Evolutionary conservation across 805 yeast genomes (phyloP).

Genomic region (Isabelozyma pseudorhagii): DNA sequence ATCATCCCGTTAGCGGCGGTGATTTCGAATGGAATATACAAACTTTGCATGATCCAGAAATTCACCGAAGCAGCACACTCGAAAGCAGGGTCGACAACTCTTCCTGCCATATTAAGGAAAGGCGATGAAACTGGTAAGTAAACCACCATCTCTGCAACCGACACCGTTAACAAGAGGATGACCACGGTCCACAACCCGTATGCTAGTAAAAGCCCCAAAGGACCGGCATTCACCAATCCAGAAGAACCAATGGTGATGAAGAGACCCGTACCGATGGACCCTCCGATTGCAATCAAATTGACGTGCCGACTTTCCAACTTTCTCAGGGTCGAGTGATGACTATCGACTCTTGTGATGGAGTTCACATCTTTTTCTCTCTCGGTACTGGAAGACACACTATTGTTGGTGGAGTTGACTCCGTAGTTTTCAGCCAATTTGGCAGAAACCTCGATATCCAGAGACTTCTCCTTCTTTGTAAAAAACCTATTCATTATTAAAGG

Average conservation of each 20-base stretch:
- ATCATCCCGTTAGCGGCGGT: slow-evolving; percentile 52
- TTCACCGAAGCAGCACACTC: slow-evolving; percentile 31
- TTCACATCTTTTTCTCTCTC: neutral
- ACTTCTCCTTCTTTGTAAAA: neutral
- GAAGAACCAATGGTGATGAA: slow-evolving; percentile 34
- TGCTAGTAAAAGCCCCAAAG: slow-evolving; percentile 29
- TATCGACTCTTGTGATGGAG: neutral
- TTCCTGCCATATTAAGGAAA: slow-evolving; percentile 34
- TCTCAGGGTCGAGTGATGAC: slow-evolving; percentile 3
- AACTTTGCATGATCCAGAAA: slow-evolving; percentile 41
- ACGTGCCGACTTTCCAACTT: slow-evolving; percentile 28
- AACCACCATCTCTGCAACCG: slow-evolving; percentile 38
- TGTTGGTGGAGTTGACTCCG: neutral
- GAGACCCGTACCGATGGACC: slow-evolving; percentile 39
- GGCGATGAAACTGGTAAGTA: slow-evolving; percentile 35
- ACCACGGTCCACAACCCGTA: slow-evolving; percentile 31
- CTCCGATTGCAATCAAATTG: slow-evolving; percentile 39
- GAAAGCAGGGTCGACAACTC: slow-evolving; percentile 35
- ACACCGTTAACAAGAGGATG: slow-evolving; percentile 29
- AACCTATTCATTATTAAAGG: neutral
- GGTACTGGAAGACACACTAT: neutral
- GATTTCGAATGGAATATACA: slow-evolving; percentile 47
- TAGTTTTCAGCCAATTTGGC: neutral
- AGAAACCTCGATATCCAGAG: neutral
- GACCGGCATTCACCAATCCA: slow-evolving; percentile 28